Percentiles rank a stretch among this genome's conserved stretches.
Conservation (phyloP, 2,329 filamentous ascomycete genomes). For the Colletotrichum truncatum region DNA sequence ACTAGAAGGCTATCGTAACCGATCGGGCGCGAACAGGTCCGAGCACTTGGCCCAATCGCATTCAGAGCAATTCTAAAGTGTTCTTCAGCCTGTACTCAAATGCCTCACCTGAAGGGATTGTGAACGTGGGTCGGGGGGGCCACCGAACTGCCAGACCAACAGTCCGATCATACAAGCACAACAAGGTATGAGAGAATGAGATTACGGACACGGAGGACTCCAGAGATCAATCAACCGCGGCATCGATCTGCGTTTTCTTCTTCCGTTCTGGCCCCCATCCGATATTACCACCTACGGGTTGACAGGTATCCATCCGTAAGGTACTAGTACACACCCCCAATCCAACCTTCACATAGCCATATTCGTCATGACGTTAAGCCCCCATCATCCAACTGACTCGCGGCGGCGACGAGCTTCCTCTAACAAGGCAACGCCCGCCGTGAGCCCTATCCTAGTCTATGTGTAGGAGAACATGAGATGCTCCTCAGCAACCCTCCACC, state of each 20-base stretch:
- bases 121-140: neutral
- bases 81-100: too few species aligned
- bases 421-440: neutral
- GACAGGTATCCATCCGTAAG: too few species aligned
- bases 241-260: neutral
- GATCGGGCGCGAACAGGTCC: neutral
- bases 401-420: neutral
- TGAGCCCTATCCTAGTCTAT: slow-evolving; percentile 4
- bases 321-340: too few species aligned
- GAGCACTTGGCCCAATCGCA: slow-evolving; percentile 3
- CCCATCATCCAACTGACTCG: slow-evolving; percentile 19
- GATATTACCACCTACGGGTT: neutral
- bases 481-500: neutral
- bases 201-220: neutral
- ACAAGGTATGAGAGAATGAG: neutral
- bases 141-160: too few species aligned
- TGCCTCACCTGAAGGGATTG: neutral
- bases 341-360: neutral
- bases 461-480: slow-evolving; percentile 17
- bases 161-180: neutral
- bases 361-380: slow-evolving; percentile 12
- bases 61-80: neutral
- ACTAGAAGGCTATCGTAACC: slow-evolving; percentile 3
- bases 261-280: slow-evolving; percentile 11
- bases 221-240: neutral